These are phyloP conservation scores for Phytophthora tubulina DNA, from an alignment of 352 stramenopile species.

Conservation along the genomic window DNA sequence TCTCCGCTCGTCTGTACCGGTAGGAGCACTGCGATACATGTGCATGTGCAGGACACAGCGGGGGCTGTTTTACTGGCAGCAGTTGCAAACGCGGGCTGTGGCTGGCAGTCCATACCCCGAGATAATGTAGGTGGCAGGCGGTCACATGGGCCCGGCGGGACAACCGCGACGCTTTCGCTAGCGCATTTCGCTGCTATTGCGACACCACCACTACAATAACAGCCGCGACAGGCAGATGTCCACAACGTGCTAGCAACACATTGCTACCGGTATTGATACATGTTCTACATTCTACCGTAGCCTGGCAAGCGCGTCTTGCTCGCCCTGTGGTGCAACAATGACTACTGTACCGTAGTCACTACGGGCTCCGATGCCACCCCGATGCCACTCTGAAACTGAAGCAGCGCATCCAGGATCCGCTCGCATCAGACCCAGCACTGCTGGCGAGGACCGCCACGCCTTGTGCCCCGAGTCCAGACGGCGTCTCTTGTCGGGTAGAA, in stretches of 20 bases:
- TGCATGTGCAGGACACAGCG: not conserved
- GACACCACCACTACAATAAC: not conserved
- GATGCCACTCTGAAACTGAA: not conserved
- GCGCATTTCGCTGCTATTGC: slow-evolving; percentile 7
- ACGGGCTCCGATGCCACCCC: too few relatives aligned
- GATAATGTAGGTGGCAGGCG: not conserved
- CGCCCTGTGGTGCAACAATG: too few relatives aligned
- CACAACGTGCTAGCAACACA: not conserved
- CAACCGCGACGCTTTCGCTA: not conserved
- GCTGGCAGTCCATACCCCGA: not conserved
- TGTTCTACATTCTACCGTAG: too few relatives aligned
- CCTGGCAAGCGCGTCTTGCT: too few relatives aligned
- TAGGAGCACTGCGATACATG: slow-evolving; percentile 10
- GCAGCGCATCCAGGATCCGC: not conserved
- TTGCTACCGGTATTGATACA: too few relatives aligned
- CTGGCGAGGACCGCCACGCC: not conserved
- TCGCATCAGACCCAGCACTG: not conserved
- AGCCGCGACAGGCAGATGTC: slow-evolving; percentile 3
- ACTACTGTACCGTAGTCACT: too few relatives aligned
- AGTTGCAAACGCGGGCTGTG: slow-evolving; percentile 12
- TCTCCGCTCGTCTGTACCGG: not conserved
- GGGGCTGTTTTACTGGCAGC: slow-evolving; percentile 7
- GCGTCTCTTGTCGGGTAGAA: not conserved
- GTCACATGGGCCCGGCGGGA: not conserved
- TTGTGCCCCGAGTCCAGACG: not conserved